Conservation (phyloP, 106 monocot species). For the Iris macrosiphon region DNA sequence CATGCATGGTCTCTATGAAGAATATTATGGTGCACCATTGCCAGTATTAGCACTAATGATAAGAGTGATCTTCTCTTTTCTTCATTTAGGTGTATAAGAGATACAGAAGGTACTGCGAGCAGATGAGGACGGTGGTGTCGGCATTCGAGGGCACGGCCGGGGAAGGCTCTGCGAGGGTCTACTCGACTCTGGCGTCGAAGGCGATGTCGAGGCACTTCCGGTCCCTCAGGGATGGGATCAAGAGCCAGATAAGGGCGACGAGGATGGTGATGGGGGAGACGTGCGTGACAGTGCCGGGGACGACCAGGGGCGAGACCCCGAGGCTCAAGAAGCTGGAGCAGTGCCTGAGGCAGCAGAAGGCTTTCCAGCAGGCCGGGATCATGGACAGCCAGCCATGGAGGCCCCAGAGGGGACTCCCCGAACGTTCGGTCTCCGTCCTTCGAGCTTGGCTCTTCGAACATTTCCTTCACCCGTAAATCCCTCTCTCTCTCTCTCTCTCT, state of each 20-base stretch:
- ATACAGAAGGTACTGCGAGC: constrained; percentile 39
- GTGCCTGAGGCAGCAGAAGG: constrained; percentile 29
- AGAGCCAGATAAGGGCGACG: constrained; percentile 24
- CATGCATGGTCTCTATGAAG: neutral
- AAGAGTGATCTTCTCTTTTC: too few relatives aligned
- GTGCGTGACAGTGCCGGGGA: constrained; percentile 20
- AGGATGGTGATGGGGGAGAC: constrained; percentile 29
- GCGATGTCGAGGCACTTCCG: constrained; percentile 57
- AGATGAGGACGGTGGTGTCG: constrained; percentile 33
- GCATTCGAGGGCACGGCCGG: constrained; percentile 39
- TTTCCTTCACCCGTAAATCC: constrained; percentile 45
- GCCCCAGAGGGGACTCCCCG: constrained; percentile 50
- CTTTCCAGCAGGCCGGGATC: constrained; percentile 20
- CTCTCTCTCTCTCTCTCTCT: neutral
- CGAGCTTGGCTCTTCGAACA: constrained; percentile 63
- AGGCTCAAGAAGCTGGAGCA: constrained; percentile 36
- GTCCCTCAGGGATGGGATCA: constrained; percentile 37
- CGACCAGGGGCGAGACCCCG: constrained; percentile 36
- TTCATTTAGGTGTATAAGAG: constrained; percentile 29
- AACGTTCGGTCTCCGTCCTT: constrained; percentile 40
- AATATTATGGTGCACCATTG: neutral
- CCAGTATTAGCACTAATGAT: neutral
- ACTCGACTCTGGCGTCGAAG: constrained; percentile 39
- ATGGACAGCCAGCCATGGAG: constrained; percentile 39
- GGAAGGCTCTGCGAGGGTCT: constrained; percentile 29